Conservation (phyloP, 176 grass and related monocot species). For the Zoysia pacifica region DNA sequence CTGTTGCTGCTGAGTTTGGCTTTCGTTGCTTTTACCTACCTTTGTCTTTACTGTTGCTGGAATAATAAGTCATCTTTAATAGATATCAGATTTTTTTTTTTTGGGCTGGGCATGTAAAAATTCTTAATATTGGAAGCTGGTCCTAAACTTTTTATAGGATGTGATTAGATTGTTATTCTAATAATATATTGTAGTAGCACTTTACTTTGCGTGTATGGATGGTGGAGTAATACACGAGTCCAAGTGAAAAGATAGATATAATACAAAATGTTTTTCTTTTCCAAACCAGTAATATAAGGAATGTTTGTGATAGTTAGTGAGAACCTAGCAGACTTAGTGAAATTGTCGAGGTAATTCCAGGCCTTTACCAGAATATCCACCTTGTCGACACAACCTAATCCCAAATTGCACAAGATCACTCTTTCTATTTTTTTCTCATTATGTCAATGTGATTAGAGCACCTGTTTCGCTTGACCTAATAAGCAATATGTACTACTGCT, state of each 20-base stretch:
- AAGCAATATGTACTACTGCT: neutral
- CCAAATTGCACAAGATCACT: neutral
- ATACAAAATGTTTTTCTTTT: no score
- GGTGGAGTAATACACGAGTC: neutral
- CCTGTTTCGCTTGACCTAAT: neutral
- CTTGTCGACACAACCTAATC: neutral
- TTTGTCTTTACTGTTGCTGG: neutral
- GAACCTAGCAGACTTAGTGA: neutral
- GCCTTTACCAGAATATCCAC: neutral
- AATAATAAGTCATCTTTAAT: conserved; percentile 6
- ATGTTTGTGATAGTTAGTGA: neutral
- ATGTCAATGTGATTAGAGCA: neutral
- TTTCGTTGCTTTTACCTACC: neutral
- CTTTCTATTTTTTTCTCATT: neutral
- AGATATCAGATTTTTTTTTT: neutral
- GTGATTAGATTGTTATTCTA: neutral
- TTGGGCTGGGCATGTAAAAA: neutral
- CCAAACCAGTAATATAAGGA: neutral
- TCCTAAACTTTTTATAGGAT: neutral
- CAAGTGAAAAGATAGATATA: no score
- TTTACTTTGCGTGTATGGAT: neutral
- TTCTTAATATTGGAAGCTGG: neutral
- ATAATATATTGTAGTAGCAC: neutral
- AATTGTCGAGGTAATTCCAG: neutral
- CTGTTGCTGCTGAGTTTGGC: neutral